Conservation (phyloP, 495 filamentous ascomycete species). For the Parachaetomium inaequale region DNA sequence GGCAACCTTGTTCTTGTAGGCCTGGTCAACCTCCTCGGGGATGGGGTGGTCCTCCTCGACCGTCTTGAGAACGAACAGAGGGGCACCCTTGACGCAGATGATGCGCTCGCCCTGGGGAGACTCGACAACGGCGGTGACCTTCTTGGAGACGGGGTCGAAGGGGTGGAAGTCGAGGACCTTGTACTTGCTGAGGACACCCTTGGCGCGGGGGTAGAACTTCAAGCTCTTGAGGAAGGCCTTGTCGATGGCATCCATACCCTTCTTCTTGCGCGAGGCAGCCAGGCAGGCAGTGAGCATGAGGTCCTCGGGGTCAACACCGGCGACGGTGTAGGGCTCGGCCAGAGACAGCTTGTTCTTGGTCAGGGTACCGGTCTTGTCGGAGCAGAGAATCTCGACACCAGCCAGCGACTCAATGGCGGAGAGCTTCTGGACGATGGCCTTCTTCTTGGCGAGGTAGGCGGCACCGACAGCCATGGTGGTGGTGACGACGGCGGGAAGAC, state of each 20-base stretch:
- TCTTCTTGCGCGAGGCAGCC: constrained; percentile 88
- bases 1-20: constrained; percentile 84
- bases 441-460: constrained; percentile 89
- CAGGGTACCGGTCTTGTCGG: constrained; percentile 92
- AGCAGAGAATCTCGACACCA: constrained; percentile 95
- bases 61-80: constrained; percentile 76
- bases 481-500: constrained; percentile 92
- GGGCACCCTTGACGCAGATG: constrained; percentile 87
- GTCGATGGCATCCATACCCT: constrained; percentile 92
- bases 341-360: constrained; percentile 92
- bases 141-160: constrained; percentile 94
- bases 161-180: constrained; percentile 76
- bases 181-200: constrained; percentile 70
- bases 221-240: constrained; percentile 87
- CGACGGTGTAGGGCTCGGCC: constrained; percentile 75
- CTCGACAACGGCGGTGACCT: constrained; percentile 79
- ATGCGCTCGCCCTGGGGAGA: constrained; percentile 76
- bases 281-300: constrained; percentile 90
- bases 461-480: constrained; percentile 97
- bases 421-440: constrained; percentile 95
- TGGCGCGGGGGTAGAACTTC: constrained; percentile 72
- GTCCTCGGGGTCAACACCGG: constrained; percentile 74
- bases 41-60: constrained; percentile 77
- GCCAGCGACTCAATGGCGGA: constrained; percentile 92
- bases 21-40: constrained; percentile 65